phyloP scores from a whole-genome alignment of 257 asterid genomes.

The Leptodermis oblonga region DNA sequence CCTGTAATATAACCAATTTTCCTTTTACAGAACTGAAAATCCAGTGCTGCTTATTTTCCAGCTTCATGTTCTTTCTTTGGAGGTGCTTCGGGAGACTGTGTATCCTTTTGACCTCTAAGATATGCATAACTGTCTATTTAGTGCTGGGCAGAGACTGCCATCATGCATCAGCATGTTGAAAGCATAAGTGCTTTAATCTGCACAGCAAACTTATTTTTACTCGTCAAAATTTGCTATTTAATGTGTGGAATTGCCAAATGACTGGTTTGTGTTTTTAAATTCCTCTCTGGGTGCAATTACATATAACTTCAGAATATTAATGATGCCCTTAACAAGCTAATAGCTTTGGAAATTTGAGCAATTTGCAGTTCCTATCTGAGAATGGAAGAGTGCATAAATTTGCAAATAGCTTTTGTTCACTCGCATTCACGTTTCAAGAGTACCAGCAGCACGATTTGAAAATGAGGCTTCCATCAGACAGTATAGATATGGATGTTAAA shows the following conservation, averaged over 20 bases:
- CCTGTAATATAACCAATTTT: conserved; percentile 20
- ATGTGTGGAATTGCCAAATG: neutral
- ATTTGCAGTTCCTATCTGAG: conserved; percentile 93
- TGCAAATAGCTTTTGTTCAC: conserved; percentile 97
- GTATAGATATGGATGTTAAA: conserved; percentile 30
- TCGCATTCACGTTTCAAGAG: conserved; percentile 86
- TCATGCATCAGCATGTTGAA: neutral
- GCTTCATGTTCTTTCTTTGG: conserved; percentile 88
- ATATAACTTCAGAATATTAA: conserved; percentile 10
- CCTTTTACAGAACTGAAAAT: conserved; percentile 51
- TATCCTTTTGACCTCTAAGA: conserved; percentile 58
- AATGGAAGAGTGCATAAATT: conserved; percentile 95
- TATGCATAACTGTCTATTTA: neutral
- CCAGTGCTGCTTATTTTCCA: conserved; percentile 49
- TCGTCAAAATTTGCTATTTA: neutral
- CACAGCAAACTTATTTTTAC: neutral
- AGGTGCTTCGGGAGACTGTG: conserved; percentile 95
- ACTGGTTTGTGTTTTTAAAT: neutral
- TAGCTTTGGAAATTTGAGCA: conserved; percentile 91
- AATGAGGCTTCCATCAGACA: conserved; percentile 25
- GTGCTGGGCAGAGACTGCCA: conserved; percentile 1
- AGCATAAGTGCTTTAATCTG: neutral
- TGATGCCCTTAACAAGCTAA: conserved; percentile 54
- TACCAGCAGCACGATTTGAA: conserved; percentile 31
- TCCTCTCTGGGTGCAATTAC: conserved; percentile 9